These are phyloP conservation scores for Hanseniaspora uvarum DNA, from an alignment of 1,139 yeast species.

Conservation along the genomic window DNA sequence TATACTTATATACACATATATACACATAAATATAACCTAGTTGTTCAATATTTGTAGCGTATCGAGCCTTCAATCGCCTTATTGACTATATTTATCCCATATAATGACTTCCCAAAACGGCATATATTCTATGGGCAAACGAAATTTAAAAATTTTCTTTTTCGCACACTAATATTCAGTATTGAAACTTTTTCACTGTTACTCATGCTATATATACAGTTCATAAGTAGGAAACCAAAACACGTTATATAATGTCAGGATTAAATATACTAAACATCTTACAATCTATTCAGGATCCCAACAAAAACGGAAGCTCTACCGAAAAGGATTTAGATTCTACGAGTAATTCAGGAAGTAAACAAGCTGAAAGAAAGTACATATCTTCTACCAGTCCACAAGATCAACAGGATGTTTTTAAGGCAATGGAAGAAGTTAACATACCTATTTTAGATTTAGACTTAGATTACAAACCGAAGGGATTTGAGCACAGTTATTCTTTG, in stretches of 20 bases:
- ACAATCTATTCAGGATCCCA: neutral
- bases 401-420: neutral
- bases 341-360: neutral
- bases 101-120: neutral
- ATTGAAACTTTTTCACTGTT: neutral
- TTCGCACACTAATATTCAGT: neutral
- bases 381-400: neutral
- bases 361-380: neutral
- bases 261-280: neutral
- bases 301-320: neutral
- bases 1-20: too few relatives aligned
- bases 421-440: neutral
- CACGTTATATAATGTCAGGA: neutral
- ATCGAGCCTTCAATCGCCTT: neutral
- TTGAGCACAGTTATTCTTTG: slow-evolving; percentile 23
- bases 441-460: neutral
- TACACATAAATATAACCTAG: too few relatives aligned
- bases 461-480: slow-evolving; percentile 24
- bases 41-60: too few relatives aligned
- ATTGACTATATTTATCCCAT: neutral
- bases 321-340: neutral
- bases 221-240: neutral
- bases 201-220: neutral
- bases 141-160: neutral
- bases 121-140: neutral